phyloP scores from a whole-genome alignment of 805 yeast genomes.

The Pichia rugopelliculosa region DNA sequence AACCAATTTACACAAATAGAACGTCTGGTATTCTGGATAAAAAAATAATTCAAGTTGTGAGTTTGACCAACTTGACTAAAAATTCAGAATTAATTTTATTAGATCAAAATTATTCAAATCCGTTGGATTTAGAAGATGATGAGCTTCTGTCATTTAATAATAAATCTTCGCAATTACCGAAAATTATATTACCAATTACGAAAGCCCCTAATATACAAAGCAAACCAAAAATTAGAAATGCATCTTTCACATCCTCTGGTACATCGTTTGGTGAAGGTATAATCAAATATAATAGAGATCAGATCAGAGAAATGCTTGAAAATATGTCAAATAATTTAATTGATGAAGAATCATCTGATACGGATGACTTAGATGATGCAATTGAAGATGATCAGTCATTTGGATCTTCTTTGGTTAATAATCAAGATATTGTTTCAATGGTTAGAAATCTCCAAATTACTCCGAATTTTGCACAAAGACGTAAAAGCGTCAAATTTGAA shows the following conservation, averaged over 20 bases:
- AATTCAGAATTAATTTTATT: conserved; percentile 3
- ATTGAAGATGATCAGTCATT: conserved; percentile 3
- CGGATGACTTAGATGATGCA: conserved; percentile 7
- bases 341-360: conserved; percentile 10
- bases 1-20: conserved; percentile 20
- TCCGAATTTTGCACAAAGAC: conserved; percentile 1
- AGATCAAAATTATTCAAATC: conserved; percentile 12
- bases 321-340: conserved; percentile 17
- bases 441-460: conserved; percentile 2
- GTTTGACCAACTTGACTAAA: conserved; percentile 1
- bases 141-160: conserved; percentile 8
- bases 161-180: conserved; percentile 5
- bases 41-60: conserved; percentile 19
- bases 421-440: conserved; percentile 2
- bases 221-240: conserved; percentile 7
- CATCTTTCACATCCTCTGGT: conserved; percentile 31
- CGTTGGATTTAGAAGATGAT: conserved; percentile 12
- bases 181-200: conserved; percentile 9
- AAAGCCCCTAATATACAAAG: neutral
- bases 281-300: conserved; percentile 27
- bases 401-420: neutral
- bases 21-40: conserved; percentile 13
- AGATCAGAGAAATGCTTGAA: conserved; percentile 28
- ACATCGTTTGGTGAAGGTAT: conserved; percentile 31
- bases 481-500: conserved; percentile 28